Conservation (phyloP, 23 red algal genomes). For the Rhodosorus marinus region DNA sequence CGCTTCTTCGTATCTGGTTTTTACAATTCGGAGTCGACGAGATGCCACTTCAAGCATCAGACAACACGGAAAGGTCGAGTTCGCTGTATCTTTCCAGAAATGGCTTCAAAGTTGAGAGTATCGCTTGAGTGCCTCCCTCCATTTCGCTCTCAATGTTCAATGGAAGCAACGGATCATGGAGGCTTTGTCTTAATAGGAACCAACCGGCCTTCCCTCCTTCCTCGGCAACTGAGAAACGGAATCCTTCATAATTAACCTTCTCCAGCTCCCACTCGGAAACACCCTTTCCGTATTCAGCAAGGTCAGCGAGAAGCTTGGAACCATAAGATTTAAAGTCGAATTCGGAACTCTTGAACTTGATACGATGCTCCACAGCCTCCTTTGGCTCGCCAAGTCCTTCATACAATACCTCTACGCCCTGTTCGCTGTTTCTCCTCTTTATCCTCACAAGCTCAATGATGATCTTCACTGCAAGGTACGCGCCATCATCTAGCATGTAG, state of each 20-base stretch:
- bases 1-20: no score
- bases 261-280: constrained; percentile 38
- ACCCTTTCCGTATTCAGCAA: constrained; percentile 18
- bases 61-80: neutral
- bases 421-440: constrained; percentile 12
- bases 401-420: constrained; percentile 23
- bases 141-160: constrained; percentile 42
- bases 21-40: no score
- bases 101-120: neutral
- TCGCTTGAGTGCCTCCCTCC: neutral
- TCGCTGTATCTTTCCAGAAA: neutral
- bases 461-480: constrained; percentile 87
- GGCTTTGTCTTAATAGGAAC: constrained; percentile 51
- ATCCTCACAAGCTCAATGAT: constrained; percentile 64
- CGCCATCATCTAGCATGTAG: constrained; percentile 88
- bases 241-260: constrained; percentile 60
- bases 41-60: no score
- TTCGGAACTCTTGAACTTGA: constrained; percentile 23
- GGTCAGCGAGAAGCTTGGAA: constrained; percentile 29
- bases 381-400: constrained; percentile 38
- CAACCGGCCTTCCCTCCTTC: constrained; percentile 49
- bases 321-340: constrained; percentile 14
- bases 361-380: constrained; percentile 52
- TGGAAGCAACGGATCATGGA: constrained; percentile 79
- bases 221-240: constrained; percentile 58